Evolutionary conservation across 192 early-diverging fungal species (phyloP), one percentile per base, ranked within the genome.

Genomic region (Coemansia sp.): DNA sequence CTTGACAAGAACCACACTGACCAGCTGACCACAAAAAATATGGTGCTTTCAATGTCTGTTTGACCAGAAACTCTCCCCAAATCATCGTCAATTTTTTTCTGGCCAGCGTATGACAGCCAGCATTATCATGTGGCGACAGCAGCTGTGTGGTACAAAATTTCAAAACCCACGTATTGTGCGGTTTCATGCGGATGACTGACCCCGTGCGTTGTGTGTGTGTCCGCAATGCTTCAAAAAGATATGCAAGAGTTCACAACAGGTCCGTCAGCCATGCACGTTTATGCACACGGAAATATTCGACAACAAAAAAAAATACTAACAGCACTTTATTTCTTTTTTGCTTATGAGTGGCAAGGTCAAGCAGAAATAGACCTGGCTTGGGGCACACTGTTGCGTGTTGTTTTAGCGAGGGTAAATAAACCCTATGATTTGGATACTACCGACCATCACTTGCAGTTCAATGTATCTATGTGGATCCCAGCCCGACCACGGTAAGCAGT

Each of bases 231-330:
- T 3, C 52, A 49, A 21, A 49, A 19, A 49, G 19, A 23, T 19
- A 49, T 16, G 30, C 52, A 53, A 53, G n/a, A 21, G 47, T 21
- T 49, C 3, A 49, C 47, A 21, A n/a, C 44, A 47, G 44, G 47
- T 19, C 19, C 19, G n/a, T 9, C 47, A 6, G 30, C 30, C 55
- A 58, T 58, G 55, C 55, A 58, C 30, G 55, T 17, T 32, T 32
- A 58, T 58, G 55, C 55, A 58, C 55, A 17, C 55, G 55, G 55
- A 58, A 33, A 58, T 58, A 58, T 58, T 58, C 55, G 9, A 21
- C 46, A 49, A 49, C 30, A 35, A 49, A 17, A 49, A 17, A n/a
- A 17, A 35, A 21, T 8, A 49, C 47, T 9, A 19, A 9, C 47
- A 49, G 23, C 19, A 49, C 47, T 9, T 49, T 9, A 8, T 9